Evolutionary conservation across 1,284 basidiomycete genomes (phyloP).

Genomic region (Boletus semigastroideus): DNA sequence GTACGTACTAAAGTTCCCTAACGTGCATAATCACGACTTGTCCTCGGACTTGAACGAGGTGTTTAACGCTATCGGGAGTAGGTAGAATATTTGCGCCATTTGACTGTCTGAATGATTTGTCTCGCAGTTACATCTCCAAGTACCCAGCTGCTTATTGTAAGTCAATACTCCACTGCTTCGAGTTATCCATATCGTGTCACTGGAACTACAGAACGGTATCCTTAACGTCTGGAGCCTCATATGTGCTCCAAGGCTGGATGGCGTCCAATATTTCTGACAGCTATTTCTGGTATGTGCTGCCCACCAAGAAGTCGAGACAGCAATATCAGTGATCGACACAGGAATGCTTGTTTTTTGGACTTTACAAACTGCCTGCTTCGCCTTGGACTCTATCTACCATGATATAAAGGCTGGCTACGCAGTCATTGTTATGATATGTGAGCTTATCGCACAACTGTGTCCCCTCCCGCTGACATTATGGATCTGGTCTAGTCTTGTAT

Average conservation of each 20-base stretch:
- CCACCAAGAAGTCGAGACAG: not conserved
- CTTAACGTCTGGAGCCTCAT: conserved; percentile 54
- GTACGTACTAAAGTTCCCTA: no score
- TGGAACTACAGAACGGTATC: conserved; percentile 42
- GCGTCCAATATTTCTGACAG: conserved; percentile 50
- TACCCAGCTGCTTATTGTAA: no score
- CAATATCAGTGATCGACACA: not conserved
- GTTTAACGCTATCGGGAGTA: conserved; percentile 47
- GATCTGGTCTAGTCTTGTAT: not conserved
- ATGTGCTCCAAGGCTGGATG: conserved; percentile 49
- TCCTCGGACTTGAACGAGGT: conserved; percentile 48
- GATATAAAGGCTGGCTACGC: conserved; percentile 15
- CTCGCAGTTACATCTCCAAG: no score
- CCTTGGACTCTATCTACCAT: conserved; percentile 10
- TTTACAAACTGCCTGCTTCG: conserved; percentile 3
- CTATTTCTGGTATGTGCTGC: conserved; percentile 1
- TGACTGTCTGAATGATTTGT: no score
- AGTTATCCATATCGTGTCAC: conserved; percentile 2
- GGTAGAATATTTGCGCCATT: not conserved
- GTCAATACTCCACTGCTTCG: no score
- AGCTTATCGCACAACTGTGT: not conserved
- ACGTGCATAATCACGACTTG: no score
- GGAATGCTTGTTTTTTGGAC: conserved; percentile 4
- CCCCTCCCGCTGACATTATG: not conserved
- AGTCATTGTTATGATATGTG: conserved; percentile 1